Evolutionary conservation across 2,329 filamentous ascomycete genomes (phyloP), one percentile per base, ranked within the genome.

Genomic region (Furcasterigmium furcatum): DNA sequence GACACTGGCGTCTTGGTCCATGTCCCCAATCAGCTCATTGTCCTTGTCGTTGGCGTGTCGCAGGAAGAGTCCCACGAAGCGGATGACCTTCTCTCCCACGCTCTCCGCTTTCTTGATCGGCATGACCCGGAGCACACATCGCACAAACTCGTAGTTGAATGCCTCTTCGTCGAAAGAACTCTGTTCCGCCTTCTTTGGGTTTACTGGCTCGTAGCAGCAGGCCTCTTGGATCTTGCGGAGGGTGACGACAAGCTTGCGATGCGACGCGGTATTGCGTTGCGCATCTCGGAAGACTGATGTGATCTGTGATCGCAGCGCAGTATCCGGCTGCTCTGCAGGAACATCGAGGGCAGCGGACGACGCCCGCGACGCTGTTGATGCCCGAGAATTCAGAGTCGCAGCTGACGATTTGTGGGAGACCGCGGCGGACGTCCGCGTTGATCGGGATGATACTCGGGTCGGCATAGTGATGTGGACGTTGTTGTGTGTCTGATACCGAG

Each of bases 81-180:
- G 82, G 47, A 97, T 80, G 14, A 87, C 79, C 57, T 88, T 84
- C 63, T 97, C 92, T 20, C 91, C 94, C 2, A 88, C 91, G 13
- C 80, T 76, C 68, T 99, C 94, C 30, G 88, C 86, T 74, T 96
- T 97, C 74, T 92, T 95, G 47, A 97, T 84, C 1, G 86, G 81
- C 73, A 99, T 80, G 42, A 92, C 79, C 45, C 91, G 80, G 55
- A 95, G 66, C 20, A 95, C 78, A 60, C 91, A 96, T 60, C 94
- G 80, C 46, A 84, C 79, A 46, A 97, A 83, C 64, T 99, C 92
- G 22, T 76, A 71, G 58, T 94, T 95, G 71, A 99, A 97, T 47
- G 94, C 85, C 41, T 85, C 79, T 63, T 95, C 91, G 38, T 89
- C 84, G 51, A 91, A 88, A 10, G 90, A 85, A 53, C 84, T 79